Percentiles rank a stretch among this genome's conserved stretches.
These are phyloP conservation scores for Dipodascopsis tothii DNA, from an alignment of 805 yeast genomes.

Conservation along the genomic window DNA sequence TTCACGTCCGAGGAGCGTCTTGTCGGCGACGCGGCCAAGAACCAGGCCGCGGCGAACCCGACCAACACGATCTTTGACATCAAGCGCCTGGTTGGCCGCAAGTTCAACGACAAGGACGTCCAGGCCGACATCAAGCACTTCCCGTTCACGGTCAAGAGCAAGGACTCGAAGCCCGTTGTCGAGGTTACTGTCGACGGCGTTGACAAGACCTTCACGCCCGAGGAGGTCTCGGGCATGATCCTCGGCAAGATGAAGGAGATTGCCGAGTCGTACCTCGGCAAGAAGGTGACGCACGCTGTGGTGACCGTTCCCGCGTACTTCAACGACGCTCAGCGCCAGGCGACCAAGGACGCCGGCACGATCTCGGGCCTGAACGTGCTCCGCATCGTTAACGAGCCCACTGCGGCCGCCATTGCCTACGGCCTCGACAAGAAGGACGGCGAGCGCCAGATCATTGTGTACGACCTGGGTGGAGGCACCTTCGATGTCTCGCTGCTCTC, in stretches of 20 bases:
- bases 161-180: slow-evolving; percentile 78
- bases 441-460: slow-evolving; percentile 76
- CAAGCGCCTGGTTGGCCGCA: slow-evolving; percentile 83
- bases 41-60: slow-evolving; percentile 97
- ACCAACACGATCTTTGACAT: slow-evolving; percentile 83
- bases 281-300: slow-evolving; percentile 81
- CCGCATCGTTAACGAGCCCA: slow-evolving; percentile 93
- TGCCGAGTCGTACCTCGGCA: slow-evolving; percentile 85
- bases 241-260: slow-evolving; percentile 87
- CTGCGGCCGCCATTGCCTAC: slow-evolving; percentile 98
- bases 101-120: slow-evolving; percentile 71
- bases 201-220: slow-evolving; percentile 81
- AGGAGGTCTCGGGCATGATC: slow-evolving; percentile 90
- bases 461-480: slow-evolving; percentile 98
- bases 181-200: slow-evolving; percentile 83
- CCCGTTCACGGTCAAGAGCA: slow-evolving; percentile 73
- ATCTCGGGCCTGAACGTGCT: slow-evolving; percentile 92
- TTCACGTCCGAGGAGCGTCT: slow-evolving; percentile 91
- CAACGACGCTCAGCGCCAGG: slow-evolving; percentile 97
- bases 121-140: slow-evolving; percentile 74
- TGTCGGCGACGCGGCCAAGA: slow-evolving; percentile 96
- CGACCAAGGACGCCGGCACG: slow-evolving; percentile 94
- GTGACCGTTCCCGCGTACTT: slow-evolving; percentile 96
- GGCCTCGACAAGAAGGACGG: slow-evolving; percentile 65
- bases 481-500: slow-evolving; percentile 91